Percentiles rank a stretch among this genome's conserved stretches.
Conservation (phyloP, 257 asterid species). For the Solanum appendiculatum region DNA sequence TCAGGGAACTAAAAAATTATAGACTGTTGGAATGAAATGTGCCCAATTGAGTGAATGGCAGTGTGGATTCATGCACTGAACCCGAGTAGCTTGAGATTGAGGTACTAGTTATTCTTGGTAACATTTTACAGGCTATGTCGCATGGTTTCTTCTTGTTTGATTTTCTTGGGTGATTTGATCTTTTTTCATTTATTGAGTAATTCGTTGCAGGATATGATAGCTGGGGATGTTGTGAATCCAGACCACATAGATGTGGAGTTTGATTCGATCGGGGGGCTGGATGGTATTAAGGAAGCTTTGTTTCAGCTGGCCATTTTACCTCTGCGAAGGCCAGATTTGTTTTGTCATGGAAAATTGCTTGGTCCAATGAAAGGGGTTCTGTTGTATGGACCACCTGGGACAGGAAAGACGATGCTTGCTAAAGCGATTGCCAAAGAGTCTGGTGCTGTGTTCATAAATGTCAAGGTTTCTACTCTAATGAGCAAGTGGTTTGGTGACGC, state of each 20-base stretch:
- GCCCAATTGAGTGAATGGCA: neutral
- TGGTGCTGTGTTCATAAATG: conserved; percentile 84
- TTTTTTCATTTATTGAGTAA: neutral
- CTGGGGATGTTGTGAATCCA: conserved; percentile 90
- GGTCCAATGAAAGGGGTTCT: conserved; percentile 93
- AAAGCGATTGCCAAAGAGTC: conserved; percentile 97
- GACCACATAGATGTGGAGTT: conserved; percentile 75
- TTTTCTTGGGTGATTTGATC: neutral
- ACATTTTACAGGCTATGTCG: conserved; percentile 52
- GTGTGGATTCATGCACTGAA: neutral
- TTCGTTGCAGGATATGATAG: conserved; percentile 58
- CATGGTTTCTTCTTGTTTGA: conserved; percentile 58
- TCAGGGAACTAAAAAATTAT: neutral
- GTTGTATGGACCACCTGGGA: conserved; percentile 98
- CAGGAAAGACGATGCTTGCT: conserved; percentile 99
- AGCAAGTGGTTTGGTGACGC: conserved; percentile 99
- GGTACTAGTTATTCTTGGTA: neutral
- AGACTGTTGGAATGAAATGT: neutral
- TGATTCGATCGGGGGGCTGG: conserved; percentile 85
- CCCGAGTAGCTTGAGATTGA: neutral
- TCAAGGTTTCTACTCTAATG: conserved; percentile 79
- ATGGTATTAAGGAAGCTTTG: conserved; percentile 58
- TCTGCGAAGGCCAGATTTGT: conserved; percentile 73
- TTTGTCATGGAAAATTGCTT: conserved; percentile 79
- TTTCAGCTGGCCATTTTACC: conserved; percentile 86